phyloP scores from a whole-genome alignment of 202 grass and related monocot species.

The Panicum hallii region DNA sequence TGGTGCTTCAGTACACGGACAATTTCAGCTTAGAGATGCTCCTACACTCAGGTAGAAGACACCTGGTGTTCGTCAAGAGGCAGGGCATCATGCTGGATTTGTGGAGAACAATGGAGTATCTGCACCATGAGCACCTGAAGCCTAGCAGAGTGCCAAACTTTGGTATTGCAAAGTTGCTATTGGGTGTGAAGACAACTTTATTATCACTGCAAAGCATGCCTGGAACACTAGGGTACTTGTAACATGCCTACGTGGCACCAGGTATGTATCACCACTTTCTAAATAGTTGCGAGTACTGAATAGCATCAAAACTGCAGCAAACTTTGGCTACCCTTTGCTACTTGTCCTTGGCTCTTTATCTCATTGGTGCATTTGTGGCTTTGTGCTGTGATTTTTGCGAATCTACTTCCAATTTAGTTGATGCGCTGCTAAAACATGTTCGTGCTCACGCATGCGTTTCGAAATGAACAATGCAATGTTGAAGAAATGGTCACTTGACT shows the following conservation, averaged over 20 bases:
- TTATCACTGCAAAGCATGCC: background rate
- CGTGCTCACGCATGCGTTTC: background rate
- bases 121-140: conserved; percentile 1
- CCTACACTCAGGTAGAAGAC: too few species aligned
- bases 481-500: too few species aligned
- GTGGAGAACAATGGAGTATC: background rate
- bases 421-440: background rate
- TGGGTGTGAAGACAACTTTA: background rate
- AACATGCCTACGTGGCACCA: too few species aligned
- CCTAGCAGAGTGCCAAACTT: too few species aligned
- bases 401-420: background rate
- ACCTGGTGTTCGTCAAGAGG: too few species aligned
- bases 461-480: background rate
- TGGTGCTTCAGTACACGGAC: too few species aligned
- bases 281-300: background rate
- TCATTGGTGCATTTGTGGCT: background rate
- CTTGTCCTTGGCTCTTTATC: background rate
- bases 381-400: background rate
- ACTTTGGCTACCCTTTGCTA: background rate
- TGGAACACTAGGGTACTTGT: background rate
- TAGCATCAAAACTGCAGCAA: background rate
- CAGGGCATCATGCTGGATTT: too few species aligned
- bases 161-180: background rate
- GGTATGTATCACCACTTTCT: too few species aligned
- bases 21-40: too few species aligned